These are phyloP conservation scores for Acer yangbiense DNA, from an alignment of 345 rosid genomes.

Conservation along the genomic window DNA sequence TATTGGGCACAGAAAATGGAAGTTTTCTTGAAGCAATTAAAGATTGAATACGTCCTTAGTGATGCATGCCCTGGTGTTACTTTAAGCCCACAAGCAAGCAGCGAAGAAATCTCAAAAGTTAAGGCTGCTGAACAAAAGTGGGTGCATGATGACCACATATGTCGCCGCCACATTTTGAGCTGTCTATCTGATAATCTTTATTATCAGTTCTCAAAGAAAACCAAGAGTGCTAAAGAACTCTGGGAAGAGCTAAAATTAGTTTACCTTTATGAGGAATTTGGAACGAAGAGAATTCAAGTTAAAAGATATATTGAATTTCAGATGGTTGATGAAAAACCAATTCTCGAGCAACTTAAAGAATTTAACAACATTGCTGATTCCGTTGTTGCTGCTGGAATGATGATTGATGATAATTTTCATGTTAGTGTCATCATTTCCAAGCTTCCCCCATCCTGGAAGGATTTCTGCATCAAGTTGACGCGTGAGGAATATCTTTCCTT, in stretches of 20 bases:
- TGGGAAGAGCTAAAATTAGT: slow-evolving; percentile 79
- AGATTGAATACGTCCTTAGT: slow-evolving; percentile 60
- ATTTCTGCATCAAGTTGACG: slow-evolving; percentile 58
- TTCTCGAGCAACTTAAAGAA: slow-evolving; percentile 61
- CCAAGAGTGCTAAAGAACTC: slow-evolving; percentile 65
- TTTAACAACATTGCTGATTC: slow-evolving; percentile 73
- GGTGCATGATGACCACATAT: slow-evolving; percentile 67
- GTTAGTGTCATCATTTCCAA: slow-evolving; percentile 68
- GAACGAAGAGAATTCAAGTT: slow-evolving; percentile 65
- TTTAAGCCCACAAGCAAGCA: slow-evolving; percentile 30
- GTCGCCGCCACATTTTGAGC: slow-evolving; percentile 62
- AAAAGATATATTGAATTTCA: slow-evolving; percentile 76
- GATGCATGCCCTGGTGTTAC: slow-evolving; percentile 50
- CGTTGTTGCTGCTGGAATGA: slow-evolving; percentile 59
- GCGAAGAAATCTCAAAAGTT: slow-evolving; percentile 32
- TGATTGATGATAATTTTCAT: slow-evolving; percentile 73
- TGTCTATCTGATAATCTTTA: slow-evolving; percentile 69
- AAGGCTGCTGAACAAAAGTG: slow-evolving; percentile 51
- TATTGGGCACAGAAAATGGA: slow-evolving; percentile 69
- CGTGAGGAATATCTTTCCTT: slow-evolving; percentile 56
- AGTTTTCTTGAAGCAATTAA: slow-evolving; percentile 63
- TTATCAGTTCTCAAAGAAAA: slow-evolving; percentile 51
- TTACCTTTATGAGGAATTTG: slow-evolving; percentile 62
- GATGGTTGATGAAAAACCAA: slow-evolving; percentile 58
- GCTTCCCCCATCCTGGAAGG: slow-evolving; percentile 85